These are phyloP conservation scores for Fusarium nelsonii DNA, from an alignment of 2,329 filamentous ascomycete species.

Conservation along the genomic window DNA sequence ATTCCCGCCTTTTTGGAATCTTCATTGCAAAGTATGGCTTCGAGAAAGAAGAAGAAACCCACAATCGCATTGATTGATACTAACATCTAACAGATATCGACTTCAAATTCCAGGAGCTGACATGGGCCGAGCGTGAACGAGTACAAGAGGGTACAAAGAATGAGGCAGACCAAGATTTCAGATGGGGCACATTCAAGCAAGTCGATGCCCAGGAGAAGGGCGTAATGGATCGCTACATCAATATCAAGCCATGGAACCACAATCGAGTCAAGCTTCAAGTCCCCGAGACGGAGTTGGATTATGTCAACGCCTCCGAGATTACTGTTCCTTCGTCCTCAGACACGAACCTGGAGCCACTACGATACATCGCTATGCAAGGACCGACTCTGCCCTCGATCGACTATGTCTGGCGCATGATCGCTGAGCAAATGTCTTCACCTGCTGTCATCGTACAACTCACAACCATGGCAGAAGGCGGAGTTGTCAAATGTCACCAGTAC, in stretches of 20 bases:
- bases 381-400: conserved; percentile 81
- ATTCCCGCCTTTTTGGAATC: conserved; percentile 57
- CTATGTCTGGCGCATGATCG: conserved; percentile 97
- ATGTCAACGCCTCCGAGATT: conserved; percentile 86
- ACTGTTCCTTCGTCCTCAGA: conserved; percentile 61
- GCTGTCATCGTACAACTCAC: conserved; percentile 96
- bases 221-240: conserved; percentile 82
- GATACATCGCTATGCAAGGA: conserved; percentile 94
- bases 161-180: conserved; percentile 49
- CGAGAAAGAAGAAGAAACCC: neutral
- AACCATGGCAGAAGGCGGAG: conserved; percentile 80
- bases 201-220: conserved; percentile 48
- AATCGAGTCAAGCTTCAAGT: conserved; percentile 87
- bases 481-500: conserved; percentile 91
- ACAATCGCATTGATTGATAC: conserved; percentile 1
- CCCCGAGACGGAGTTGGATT: conserved; percentile 77
- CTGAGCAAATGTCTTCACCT: conserved; percentile 77
- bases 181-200: conserved; percentile 55
- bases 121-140: conserved; percentile 66
- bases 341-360: conserved; percentile 56
- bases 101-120: conserved; percentile 65
- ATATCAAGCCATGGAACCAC: conserved; percentile 90
- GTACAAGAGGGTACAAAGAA: conserved; percentile 56
- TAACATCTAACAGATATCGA: conserved; percentile 58
- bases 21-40: conserved; percentile 53